Evolutionary conservation across 2,329 filamentous ascomycete genomes (phyloP), one percentile per base, ranked within the genome.

Genomic region (Plectosphaerella plurivora): DNA sequence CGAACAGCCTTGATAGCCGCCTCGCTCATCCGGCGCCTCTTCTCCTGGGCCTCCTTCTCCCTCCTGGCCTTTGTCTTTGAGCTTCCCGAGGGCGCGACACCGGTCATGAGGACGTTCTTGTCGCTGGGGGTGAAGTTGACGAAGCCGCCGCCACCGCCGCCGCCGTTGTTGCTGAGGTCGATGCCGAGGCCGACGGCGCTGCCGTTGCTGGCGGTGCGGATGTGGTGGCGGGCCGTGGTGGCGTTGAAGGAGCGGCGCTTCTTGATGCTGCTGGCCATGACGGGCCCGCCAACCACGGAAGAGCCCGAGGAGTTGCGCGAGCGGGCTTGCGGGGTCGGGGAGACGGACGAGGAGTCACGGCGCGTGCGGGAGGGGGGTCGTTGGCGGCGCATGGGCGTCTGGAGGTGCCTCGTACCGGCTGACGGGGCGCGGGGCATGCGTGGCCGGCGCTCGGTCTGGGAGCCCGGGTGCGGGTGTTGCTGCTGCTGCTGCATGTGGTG

Each of bases 51-150:
- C 73, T 97, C 93, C 67, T 90, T 88, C 69, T 97, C 93, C 49
- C 94, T 76, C 51, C 91, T 75, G n/a, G 91, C 91, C 67, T 97
- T 97, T 9, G 94, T 97, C 80, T 97, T 97, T 59, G 84, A 89
- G 60, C 86, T 91, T 10, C 94, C 94, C 58, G 87, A 92, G 1
- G 93, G 93, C 45, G 94, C 94, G 12, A 99, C 94, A 5, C 92
- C 93, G 8, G 83, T 90, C 69, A 99, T 82, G 44, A 99, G 86
- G 64, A 88, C 83, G 14, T 80, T 75, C 61, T 85, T 86, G 68
- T 99, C 92, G 48, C 79, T 76, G 1, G 91, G 86, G 1, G 92
- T 97, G 70, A 89, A 96, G 69, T 97, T 97, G 57, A 96, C 89
- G 64, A 97, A 97, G 11, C 82, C 80, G 9, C 81, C 73, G 3